Conservation (phyloP, 2,329 filamentous ascomycete genomes). For the Whalleya microplaca region DNA sequence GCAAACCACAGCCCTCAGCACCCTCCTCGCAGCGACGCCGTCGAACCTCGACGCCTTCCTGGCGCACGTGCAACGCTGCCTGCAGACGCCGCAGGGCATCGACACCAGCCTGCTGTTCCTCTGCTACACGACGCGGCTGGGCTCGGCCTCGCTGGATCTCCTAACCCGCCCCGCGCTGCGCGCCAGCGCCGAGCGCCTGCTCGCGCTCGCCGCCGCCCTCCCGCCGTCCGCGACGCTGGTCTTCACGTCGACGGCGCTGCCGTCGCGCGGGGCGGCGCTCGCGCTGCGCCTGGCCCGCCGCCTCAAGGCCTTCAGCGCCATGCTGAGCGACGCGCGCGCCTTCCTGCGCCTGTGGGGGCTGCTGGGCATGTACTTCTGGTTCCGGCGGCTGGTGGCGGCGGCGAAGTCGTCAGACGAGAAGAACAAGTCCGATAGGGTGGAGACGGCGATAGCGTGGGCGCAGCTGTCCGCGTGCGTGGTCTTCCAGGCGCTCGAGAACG, state of each 20-base stretch:
- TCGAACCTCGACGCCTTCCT: constrained; percentile 57
- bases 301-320: constrained; percentile 63
- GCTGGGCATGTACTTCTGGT: constrained; percentile 73
- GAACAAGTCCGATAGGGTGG: constrained; percentile 46
- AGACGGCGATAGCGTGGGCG: constrained; percentile 60
- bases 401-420: constrained; percentile 37
- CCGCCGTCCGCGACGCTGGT: constrained; percentile 54
- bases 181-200: constrained; percentile 53
- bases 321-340: constrained; percentile 73
- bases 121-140: constrained; percentile 67
- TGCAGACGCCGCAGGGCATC: constrained; percentile 70
- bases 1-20: constrained; percentile 21
- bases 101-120: constrained; percentile 71
- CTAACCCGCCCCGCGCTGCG: constrained; percentile 62
- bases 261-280: constrained; percentile 44
- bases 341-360: constrained; percentile 79
- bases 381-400: constrained; percentile 51
- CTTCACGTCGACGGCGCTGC: constrained; percentile 42
- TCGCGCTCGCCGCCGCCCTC: constrained; percentile 55
- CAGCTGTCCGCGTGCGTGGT: constrained; percentile 69
- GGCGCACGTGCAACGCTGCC: constrained; percentile 61
- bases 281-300: constrained; percentile 54
- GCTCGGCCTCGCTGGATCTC: constrained; percentile 53
- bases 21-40: constrained; percentile 42
- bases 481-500: constrained; percentile 85